phyloP scores from a whole-genome alignment of 2,329 filamentous ascomycete species.

The Cylindrodendrum hubeiense region DNA sequence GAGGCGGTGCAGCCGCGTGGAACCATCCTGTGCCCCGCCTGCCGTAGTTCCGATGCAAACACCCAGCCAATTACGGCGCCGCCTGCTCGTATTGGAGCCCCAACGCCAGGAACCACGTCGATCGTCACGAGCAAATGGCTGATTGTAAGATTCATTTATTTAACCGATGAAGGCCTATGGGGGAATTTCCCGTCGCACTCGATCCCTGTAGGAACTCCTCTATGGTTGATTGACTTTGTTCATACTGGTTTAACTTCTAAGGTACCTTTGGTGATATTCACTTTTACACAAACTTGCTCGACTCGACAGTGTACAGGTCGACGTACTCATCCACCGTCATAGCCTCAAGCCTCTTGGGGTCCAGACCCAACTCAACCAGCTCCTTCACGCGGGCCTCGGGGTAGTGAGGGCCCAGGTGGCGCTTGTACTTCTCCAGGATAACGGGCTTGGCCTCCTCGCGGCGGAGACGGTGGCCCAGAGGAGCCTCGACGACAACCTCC shows the following conservation, averaged over 20 bases:
- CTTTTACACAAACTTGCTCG: slow-evolving; percentile 67
- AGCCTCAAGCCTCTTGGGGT: slow-evolving; percentile 80
- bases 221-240: neutral
- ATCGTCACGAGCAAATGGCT: neutral
- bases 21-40: slow-evolving; percentile 7
- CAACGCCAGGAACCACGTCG: neutral
- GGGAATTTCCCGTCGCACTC: neutral
- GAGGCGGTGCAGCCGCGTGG: slow-evolving; percentile 41
- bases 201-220: neutral
- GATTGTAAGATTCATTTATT: neutral
- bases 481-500: slow-evolving; percentile 93
- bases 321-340: slow-evolving; percentile 94
- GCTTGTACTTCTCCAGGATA: slow-evolving; percentile 95
- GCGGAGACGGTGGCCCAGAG: slow-evolving; percentile 89
- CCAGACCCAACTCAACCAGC: slow-evolving; percentile 83
- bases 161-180: too few species aligned
- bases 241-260: slow-evolving; percentile 28
- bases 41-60: slow-evolving; percentile 31
- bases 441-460: slow-evolving; percentile 98
- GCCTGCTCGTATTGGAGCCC: neutral
- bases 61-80: neutral
- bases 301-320: slow-evolving; percentile 78
- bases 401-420: slow-evolving; percentile 89
- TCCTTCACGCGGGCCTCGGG: slow-evolving; percentile 81
- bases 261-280: slow-evolving; percentile 9